A percentile compares a stretch with the other conserved stretches of the same genome.
These are phyloP conservation scores for Neurospora discreta DNA, from an alignment of 495 filamentous ascomycete species.

Conservation along the genomic window DNA sequence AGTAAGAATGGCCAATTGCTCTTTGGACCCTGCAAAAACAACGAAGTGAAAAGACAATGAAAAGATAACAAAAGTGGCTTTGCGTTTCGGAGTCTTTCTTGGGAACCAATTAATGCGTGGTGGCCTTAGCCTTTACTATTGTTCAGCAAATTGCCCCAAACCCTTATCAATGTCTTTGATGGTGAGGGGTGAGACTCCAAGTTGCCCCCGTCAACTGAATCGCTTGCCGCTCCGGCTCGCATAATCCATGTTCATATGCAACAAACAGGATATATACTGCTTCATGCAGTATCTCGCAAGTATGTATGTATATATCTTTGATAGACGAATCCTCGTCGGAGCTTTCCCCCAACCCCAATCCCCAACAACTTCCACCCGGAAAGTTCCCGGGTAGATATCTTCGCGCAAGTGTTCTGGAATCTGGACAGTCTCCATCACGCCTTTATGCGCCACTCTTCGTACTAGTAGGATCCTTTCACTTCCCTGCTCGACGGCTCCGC, in stretches of 20 bases:
- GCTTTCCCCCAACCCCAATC: not conserved
- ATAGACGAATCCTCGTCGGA: not conserved
- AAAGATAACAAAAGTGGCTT: not conserved
- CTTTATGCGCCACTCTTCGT: not conserved
- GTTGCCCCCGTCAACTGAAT: not conserved
- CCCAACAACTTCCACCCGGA: no score
- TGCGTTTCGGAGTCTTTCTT: not conserved
- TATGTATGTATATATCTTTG: not conserved
- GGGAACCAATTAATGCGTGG: not conserved
- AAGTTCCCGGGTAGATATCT: not conserved
- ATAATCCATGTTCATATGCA: not conserved
- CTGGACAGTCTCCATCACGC: not conserved
- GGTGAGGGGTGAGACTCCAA: not conserved
- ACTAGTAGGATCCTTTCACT: not conserved
- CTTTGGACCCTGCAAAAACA: not conserved
- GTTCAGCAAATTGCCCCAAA: not conserved
- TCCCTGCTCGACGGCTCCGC: not conserved
- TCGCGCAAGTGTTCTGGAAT: not conserved
- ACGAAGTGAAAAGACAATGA: not conserved
- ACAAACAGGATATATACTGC: not conserved
- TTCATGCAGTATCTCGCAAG: not conserved
- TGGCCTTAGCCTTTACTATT: not conserved
- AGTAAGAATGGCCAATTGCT: not conserved
- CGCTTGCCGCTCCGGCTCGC: not conserved
- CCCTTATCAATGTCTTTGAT: not conserved